A percentile compares a stretch with the other conserved stretches of the same genome.
These are phyloP conservation scores for Fusarium hainanense DNA, from an alignment of 2,329 filamentous ascomycete genomes.

Conservation along the genomic window DNA sequence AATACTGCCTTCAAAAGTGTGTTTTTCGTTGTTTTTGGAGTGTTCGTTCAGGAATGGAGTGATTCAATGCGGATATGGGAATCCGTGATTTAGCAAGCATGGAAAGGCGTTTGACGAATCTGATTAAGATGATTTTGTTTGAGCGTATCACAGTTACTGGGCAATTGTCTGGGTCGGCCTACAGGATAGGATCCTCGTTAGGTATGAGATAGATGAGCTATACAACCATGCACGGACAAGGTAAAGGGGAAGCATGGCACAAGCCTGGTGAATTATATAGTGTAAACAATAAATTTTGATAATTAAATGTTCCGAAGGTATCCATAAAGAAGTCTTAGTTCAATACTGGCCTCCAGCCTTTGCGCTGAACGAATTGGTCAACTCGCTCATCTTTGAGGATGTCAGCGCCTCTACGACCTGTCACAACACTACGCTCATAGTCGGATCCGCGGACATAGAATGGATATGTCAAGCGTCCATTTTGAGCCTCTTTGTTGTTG, in stretches of 20 bases:
- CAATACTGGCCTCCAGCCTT: slow-evolving; percentile 67
- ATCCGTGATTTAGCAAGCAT: slow-evolving; percentile 45
- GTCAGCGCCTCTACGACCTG: slow-evolving; percentile 68
- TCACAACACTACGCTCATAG: slow-evolving; percentile 73
- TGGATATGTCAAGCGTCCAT: slow-evolving; percentile 58
- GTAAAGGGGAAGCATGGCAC: slow-evolving; percentile 12
- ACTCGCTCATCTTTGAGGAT: slow-evolving; percentile 72
- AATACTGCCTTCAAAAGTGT: slow-evolving; percentile 27
- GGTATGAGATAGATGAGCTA: slow-evolving; percentile 31
- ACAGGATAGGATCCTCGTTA: slow-evolving; percentile 2
- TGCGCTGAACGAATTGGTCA: slow-evolving; percentile 64
- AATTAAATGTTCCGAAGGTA: not conserved
- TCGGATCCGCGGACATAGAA: slow-evolving; percentile 72
- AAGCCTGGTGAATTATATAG: slow-evolving; percentile 27
- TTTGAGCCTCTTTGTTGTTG: not conserved
- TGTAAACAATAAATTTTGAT: slow-evolving; percentile 30
- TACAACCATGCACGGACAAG: slow-evolving; percentile 19
- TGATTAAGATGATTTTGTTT: slow-evolving; percentile 26
- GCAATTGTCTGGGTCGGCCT: slow-evolving; percentile 11
- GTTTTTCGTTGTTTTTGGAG: slow-evolving; percentile 23
- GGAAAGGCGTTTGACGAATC: slow-evolving; percentile 46
- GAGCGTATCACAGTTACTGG: slow-evolving; percentile 4
- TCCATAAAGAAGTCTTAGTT: slow-evolving; percentile 39
- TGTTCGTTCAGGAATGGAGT: slow-evolving; percentile 6
- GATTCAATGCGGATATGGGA: slow-evolving; percentile 22